phyloP scores from a whole-genome alignment of 306 rosid species.

The Quercus variabilis region DNA sequence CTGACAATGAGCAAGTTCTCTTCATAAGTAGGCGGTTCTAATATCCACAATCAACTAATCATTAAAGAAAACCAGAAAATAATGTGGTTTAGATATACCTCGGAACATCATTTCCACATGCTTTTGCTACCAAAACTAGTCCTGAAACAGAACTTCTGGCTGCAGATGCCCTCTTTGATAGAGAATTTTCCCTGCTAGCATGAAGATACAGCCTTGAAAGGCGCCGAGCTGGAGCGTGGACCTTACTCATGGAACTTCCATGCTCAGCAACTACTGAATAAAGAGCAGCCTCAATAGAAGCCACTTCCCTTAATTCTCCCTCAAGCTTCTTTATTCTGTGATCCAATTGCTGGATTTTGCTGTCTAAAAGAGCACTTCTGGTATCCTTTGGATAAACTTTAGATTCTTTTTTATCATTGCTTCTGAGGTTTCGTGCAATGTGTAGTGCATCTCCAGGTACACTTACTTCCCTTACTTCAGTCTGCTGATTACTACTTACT shows the following conservation, averaged over 20 bases:
- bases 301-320: conserved; percentile 95
- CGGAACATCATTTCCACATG: conserved; percentile 98
- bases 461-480: conserved; percentile 45
- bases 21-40: not conserved
- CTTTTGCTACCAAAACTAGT: conserved; percentile 86
- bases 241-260: conserved; percentile 95
- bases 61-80: conserved; percentile 6
- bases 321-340: conserved; percentile 80
- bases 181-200: conserved; percentile 65
- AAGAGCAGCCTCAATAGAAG: conserved; percentile 84
- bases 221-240: conserved; percentile 97
- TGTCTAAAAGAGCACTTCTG: conserved; percentile 51
- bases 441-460: conserved; percentile 48
- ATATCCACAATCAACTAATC: not conserved
- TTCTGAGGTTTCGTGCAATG: conserved; percentile 39
- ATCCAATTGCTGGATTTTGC: conserved; percentile 69
- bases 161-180: conserved; percentile 64
- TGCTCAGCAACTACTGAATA: conserved; percentile 96
- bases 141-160: conserved; percentile 95
- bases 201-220: conserved; percentile 90
- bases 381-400: conserved; percentile 73
- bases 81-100: conserved; percentile 45
- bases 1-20: not conserved
- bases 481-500: conserved; percentile 29
- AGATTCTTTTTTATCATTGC: conserved; percentile 59